These are phyloP conservation scores for Talaromyces islandicus DNA, from an alignment of 2,329 filamentous ascomycete genomes.

Conservation along the genomic window DNA sequence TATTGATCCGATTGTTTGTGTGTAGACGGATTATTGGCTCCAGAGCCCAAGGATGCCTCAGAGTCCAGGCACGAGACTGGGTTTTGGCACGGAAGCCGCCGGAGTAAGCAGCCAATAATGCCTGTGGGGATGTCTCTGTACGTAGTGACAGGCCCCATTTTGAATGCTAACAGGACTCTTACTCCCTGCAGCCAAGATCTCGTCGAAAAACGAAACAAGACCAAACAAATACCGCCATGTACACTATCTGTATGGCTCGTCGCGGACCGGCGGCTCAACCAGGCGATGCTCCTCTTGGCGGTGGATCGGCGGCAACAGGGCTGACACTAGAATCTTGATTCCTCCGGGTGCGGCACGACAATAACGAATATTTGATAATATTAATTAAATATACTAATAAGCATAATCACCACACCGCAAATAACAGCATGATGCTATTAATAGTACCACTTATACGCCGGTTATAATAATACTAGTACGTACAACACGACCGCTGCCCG, in stretches of 20 bases:
- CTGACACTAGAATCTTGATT: background rate
- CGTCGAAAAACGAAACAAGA: too few species aligned
- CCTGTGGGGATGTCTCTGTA: too few species aligned
- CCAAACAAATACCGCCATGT: background rate
- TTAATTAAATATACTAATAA: too few species aligned
- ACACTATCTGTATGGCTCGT: too few species aligned
- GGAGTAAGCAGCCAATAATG: background rate
- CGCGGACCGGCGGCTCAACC: background rate
- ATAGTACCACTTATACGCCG: background rate
- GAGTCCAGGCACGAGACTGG: background rate
- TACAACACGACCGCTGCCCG: too few species aligned
- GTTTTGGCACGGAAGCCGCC: background rate
- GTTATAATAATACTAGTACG: too few species aligned
- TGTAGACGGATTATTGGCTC: background rate
- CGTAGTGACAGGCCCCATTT: too few species aligned
- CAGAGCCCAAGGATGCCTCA: background rate
- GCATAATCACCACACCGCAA: background rate
- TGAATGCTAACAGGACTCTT: background rate
- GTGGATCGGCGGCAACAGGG: background rate
- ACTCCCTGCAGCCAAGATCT: too few species aligned
- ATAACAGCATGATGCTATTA: background rate
- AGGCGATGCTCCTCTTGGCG: background rate
- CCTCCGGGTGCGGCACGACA: background rate
- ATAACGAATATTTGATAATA: too few species aligned
- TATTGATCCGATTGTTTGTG: background rate